Evolutionary conservation across 352 stramenopile species (phyloP).

Genomic region (Phytophthora niederhauseri): DNA sequence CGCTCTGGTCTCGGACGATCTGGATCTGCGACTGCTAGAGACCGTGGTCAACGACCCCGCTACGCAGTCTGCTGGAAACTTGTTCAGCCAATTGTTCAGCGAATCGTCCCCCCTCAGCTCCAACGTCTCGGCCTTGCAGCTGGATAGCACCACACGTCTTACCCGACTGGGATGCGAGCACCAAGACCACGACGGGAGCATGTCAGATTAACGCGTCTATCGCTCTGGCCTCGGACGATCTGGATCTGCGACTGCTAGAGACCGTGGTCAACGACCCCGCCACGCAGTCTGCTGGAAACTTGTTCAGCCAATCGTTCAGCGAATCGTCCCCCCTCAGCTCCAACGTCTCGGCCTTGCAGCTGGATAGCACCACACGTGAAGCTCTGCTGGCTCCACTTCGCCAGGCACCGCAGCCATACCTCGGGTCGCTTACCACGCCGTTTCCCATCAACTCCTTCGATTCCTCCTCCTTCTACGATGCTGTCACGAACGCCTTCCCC

Average conservation of each 20-base stretch:
- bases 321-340: constrained; percentile 28
- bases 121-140: too few species aligned
- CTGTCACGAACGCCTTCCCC: constrained; percentile 30
- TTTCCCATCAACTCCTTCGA: constrained; percentile 37
- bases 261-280: constrained; percentile 33
- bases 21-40: constrained; percentile 32
- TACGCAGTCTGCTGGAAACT: constrained; percentile 24
- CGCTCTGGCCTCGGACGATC: constrained; percentile 4
- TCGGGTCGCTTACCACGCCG: constrained; percentile 34
- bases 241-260: constrained; percentile 32
- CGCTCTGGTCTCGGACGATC: constrained; percentile 4
- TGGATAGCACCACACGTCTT: too few species aligned
- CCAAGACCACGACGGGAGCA: constrained; percentile 22
- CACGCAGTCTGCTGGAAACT: constrained; percentile 24
- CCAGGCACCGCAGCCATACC: constrained; percentile 44
- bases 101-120: constrained; percentile 28
- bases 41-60: constrained; percentile 33
- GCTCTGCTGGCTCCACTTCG: constrained; percentile 39
- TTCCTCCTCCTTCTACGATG: constrained; percentile 46
- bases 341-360: too few species aligned
- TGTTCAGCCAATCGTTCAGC: constrained; percentile 20
- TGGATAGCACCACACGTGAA: constrained; percentile 19
- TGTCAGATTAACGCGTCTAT: constrained; percentile 26
- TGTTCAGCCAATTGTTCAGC: constrained; percentile 21
- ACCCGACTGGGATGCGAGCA: constrained; percentile 41